A percentile compares a stretch with the other conserved stretches of the same genome.
Evolutionary conservation across 2,329 filamentous ascomycete species (phyloP).

Genomic region (Chaetomiaceae sp.): DNA sequence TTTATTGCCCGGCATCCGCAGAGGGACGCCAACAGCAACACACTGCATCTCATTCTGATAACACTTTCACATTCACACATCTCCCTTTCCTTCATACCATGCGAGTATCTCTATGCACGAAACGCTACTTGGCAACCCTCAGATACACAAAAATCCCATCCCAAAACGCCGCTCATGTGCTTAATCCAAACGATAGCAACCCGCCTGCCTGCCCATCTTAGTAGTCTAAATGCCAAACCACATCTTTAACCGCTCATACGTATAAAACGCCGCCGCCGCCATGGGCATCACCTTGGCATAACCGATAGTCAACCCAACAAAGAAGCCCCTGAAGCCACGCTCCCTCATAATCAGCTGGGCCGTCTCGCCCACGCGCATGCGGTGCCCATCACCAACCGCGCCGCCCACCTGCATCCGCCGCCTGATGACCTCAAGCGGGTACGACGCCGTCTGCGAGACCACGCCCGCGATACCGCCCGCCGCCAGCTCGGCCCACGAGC

Average conservation of each 20-base stretch:
- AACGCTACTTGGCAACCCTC: background rate
- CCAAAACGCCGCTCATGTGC: conserved; percentile 21
- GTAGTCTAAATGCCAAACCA: conserved; percentile 58
- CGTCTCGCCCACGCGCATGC: conserved; percentile 75
- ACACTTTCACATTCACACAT: too few relatives aligned
- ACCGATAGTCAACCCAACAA: conserved; percentile 87
- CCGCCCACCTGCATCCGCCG: conserved; percentile 95
- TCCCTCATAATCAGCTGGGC: conserved; percentile 69
- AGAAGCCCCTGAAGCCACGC: conserved; percentile 76
- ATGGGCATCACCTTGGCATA: conserved; percentile 93
- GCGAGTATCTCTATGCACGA: background rate
- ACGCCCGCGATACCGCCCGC: conserved; percentile 83
- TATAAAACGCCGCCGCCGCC: conserved; percentile 66
- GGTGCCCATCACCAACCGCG: conserved; percentile 83
- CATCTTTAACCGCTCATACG: conserved; percentile 61
- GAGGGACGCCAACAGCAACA: too few relatives aligned
- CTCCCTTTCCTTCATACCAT: too few relatives aligned
- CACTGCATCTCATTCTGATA: too few relatives aligned
- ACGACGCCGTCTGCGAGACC: conserved; percentile 86
- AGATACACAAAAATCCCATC: conserved; percentile 2
- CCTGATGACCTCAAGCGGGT: conserved; percentile 88
- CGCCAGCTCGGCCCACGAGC: conserved; percentile 79
- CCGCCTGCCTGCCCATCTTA: too few relatives aligned
- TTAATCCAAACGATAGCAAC: conserved; percentile 5
- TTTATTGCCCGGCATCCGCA: too few relatives aligned